Evolutionary conservation across 2,329 filamentous ascomycete species (phyloP), one percentile per base, ranked within the genome.

Genomic region (Pochonia chlamydosporia): DNA sequence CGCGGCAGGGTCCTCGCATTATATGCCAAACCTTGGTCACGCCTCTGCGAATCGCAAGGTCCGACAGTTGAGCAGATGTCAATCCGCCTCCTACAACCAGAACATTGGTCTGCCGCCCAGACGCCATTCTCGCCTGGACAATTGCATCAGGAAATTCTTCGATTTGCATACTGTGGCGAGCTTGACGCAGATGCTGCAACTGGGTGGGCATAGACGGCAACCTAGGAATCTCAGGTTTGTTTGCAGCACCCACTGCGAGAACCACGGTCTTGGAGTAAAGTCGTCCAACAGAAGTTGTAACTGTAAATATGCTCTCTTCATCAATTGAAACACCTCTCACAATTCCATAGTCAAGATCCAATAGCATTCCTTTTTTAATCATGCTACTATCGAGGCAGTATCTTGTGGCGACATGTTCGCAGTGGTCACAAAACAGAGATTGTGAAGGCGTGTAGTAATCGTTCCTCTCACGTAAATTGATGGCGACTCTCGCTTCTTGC

Each of bases 31-130:
- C 82, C 52, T 81, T 85, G 1, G 70, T 74, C 1, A 88, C 81
- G 0, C 85, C 84, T 21, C 73, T 72, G 8, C 77, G 74, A 48
- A 90, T 67, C 1, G 80, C 80, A 40, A 85, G 71, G 57, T 89
- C 84, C 0, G 81, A 74, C 16, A 91, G 71, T 60, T 92, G 88
- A 0, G 86, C 85, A 20, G 85, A 87, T 0, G 87, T 90, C 4
- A 92, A 67, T 0, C 88, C 88, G 2, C 87, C 88, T 2, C 86
- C 86, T 4, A 92, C 73, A 8, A 92, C 75, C 7, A 90, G 71
- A 7, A 91, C 63, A 50, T 83, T 82, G 0, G 84, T 87, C n/a
- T 63, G 52, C 48, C 64, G 58, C 5, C 66, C 65, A 1, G 65
- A 62, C 5, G 69, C 65, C 9, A 89, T 78, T 47, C 80, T 81